These are phyloP conservation scores for Leucosporidium scottii DNA, from an alignment of 768 basidiomycete genomes.

Conservation along the genomic window DNA sequence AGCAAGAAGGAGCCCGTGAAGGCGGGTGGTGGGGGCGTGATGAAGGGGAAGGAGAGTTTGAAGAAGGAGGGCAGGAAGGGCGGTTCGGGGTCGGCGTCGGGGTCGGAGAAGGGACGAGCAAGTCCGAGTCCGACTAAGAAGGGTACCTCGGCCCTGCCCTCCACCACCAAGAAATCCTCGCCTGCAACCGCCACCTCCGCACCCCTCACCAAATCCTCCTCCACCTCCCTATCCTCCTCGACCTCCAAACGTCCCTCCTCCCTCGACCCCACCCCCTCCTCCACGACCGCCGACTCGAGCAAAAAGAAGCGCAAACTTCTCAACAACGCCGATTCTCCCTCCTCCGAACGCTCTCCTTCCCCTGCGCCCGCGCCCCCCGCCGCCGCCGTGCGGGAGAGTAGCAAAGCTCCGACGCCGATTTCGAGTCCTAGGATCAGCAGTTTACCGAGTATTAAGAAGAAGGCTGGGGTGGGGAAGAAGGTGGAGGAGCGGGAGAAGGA, in stretches of 20 bases:
- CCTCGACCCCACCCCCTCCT: no score
- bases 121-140: background rate
- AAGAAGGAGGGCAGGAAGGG: slow-evolving; percentile 17
- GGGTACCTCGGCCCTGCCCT: background rate
- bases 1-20: no score
- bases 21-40: slow-evolving; percentile 17
- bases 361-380: no score
- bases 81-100: background rate
- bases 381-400: no score
- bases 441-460: background rate
- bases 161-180: no score
- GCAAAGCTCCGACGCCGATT: background rate
- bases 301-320: slow-evolving; percentile 17
- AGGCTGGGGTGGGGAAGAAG: background rate
- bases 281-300: background rate
- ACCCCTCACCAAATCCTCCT: no score
- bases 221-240: no score
- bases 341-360: no score
- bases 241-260: no score
- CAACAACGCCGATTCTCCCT: background rate
- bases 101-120: background rate
- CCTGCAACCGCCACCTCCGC: no score
- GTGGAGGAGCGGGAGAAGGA: slow-evolving; percentile 3
- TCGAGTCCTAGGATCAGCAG: background rate
- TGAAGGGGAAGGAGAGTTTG: slow-evolving; percentile 29